phyloP scores from a whole-genome alignment of 176 grass and related monocot species.

The Bonia amplexicaulis region DNA sequence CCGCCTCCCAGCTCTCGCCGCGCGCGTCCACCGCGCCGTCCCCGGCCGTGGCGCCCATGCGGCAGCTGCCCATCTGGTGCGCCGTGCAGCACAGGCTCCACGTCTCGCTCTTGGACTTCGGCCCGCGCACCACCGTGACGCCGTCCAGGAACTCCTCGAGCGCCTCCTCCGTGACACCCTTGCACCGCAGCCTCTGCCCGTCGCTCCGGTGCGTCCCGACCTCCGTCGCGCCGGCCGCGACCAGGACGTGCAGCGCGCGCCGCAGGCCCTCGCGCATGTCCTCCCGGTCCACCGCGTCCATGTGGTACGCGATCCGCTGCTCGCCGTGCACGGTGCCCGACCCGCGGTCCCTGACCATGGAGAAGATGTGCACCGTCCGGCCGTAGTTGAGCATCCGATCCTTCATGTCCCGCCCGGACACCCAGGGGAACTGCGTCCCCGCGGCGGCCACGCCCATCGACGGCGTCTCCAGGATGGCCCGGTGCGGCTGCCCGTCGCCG shows the following conservation, averaged over 20 bases:
- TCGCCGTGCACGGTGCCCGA: constrained; percentile 64
- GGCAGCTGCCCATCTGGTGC: constrained; percentile 87
- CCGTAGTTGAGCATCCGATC: constrained; percentile 63
- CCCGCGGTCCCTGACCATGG: constrained; percentile 58
- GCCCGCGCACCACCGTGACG: constrained; percentile 37
- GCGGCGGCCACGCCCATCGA: constrained; percentile 39
- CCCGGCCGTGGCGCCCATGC: constrained; percentile 53
- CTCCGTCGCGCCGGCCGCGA: constrained; percentile 64
- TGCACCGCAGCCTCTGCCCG: constrained; percentile 59
- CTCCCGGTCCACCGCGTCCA: constrained; percentile 52
- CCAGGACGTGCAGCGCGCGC: constrained; percentile 57
- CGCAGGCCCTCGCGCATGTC: constrained; percentile 53
- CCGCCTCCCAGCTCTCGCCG: constrained; percentile 86
- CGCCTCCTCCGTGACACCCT: constrained; percentile 39
- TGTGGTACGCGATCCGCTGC: constrained; percentile 45
- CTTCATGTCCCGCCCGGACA: constrained; percentile 77
- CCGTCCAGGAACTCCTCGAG: constrained; percentile 75
- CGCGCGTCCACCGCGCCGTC: constrained; percentile 64
- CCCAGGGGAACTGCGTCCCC: constrained; percentile 57
- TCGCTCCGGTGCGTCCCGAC: constrained; percentile 89
- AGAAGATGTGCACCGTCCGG: constrained; percentile 67
- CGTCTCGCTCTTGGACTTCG: constrained; percentile 27
- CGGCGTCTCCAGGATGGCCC: constrained; percentile 65
- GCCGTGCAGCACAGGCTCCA: constrained; percentile 67
- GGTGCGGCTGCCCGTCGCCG: background rate